A percentile compares a stretch with the other conserved stretches of the same genome.
Conservation (phyloP, 2,329 filamentous ascomycete genomes). For the Calonectria multiphialidica region DNA sequence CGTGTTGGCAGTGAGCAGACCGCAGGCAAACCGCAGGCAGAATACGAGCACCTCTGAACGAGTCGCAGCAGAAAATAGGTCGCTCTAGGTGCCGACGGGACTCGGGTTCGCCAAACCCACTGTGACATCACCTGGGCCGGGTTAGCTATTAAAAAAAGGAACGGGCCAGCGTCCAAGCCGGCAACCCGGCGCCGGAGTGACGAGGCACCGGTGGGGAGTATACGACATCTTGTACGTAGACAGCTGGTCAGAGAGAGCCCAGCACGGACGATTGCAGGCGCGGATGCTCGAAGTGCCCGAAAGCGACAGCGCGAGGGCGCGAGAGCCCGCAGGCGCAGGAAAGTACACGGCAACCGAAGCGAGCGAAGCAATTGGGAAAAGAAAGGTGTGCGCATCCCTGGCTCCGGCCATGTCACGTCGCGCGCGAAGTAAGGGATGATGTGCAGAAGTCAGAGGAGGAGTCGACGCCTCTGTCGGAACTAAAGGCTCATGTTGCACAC, state of each 20-base stretch:
- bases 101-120: background rate
- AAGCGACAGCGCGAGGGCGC: background rate
- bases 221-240: slow-evolving; percentile 4
- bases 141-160: background rate
- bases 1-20: slow-evolving; percentile 3
- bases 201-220: slow-evolving; percentile 20
- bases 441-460: background rate
- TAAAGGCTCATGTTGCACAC: background rate
- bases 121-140: slow-evolving; percentile 18
- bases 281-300: background rate
- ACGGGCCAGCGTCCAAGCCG: slow-evolving; percentile 6
- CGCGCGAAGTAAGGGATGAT: slow-evolving; percentile 12
- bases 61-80: background rate
- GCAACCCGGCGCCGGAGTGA: slow-evolving; percentile 28
- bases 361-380: background rate
- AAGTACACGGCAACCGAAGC: background rate
- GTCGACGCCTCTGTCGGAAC: slow-evolving; percentile 1
- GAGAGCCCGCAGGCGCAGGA: background rate
- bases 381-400: background rate
- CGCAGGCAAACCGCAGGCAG: background rate
- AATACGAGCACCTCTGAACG: slow-evolving; percentile 12
- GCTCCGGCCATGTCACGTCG: background rate
- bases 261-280: background rate
- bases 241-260: background rate
- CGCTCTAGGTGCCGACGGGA: slow-evolving; percentile 3